Base-by-base conservation (phyloP, 164 flowering plant species). In the Aristolochia fimbriata region DNA sequence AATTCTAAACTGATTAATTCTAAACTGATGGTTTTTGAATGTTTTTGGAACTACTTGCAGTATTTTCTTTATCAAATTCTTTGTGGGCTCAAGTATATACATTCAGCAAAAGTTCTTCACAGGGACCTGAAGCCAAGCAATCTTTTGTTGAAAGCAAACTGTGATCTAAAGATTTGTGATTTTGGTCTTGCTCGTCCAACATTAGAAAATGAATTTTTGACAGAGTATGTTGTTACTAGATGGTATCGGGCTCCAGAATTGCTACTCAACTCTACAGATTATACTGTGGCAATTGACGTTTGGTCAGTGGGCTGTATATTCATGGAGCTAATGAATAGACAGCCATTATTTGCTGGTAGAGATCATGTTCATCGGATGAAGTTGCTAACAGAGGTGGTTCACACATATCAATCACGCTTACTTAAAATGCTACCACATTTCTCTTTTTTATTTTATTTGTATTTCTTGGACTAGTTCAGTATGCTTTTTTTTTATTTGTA, bases 271-370 rank as follows among this genome's bases (percentile, higher is more conserved):
- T 89, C 98, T 31, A 74, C 91, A 2, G 98, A 89, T 45, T 93
- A 93, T 56, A 89, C 91, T 49, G 90, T 96, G 49, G 91, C 98
- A 2, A 93, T 93, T 58, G 98, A 93, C 81, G 84, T 93, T 25
- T 93, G 98, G 98, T 93, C 98, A 46, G 98, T 93, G 2, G 98
- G 97, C 15, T 93, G 98, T 77, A 89, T 93, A 17, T 89, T 73
- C 61, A 81, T 93, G 98, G 98, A 93, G 78, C 78, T 93, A 22
- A 81, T 89, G 86, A 87, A 84, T 70, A 74, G 81, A 67, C 82
- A 73, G 65, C 88, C 98, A 56, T 62, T 93, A 62, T 86, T 93
- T 60, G 74, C 96, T 0, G 98, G 98, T n/a, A 89, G 72, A 73
- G 97, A 89, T 71, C 94, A 87, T 22, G 85, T 86, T 37, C 91